Conservation (phyloP, 2,329 filamentous ascomycete genomes). For the Malbranchea zuffiana region DNA sequence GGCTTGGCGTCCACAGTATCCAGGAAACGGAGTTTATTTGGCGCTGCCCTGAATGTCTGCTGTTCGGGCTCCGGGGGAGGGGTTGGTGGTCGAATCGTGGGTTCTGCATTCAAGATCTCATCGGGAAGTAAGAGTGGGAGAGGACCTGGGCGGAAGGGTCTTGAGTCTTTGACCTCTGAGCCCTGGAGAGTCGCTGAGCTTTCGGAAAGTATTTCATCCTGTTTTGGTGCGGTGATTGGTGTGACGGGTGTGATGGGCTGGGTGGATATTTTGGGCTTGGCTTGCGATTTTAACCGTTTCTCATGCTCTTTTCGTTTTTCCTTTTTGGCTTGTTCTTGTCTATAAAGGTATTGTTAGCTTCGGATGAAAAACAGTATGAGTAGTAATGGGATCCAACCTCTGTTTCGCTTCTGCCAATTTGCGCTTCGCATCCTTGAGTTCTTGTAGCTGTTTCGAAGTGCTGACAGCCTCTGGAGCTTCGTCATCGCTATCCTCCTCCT, state of each 20-base stretch:
- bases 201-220: conserved; percentile 31
- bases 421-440: conserved; percentile 30
- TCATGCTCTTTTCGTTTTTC: conserved; percentile 33
- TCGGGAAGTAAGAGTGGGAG: conserved; percentile 43
- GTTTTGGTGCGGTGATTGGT: conserved; percentile 11
- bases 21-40: conserved; percentile 39
- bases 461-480: conserved; percentile 35
- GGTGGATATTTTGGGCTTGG: conserved; percentile 20
- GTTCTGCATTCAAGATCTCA: conserved; percentile 40
- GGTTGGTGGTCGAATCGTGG: conserved; percentile 35
- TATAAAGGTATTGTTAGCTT: conserved; percentile 19
- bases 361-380: conserved; percentile 1
- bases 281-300: conserved; percentile 30
- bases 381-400: conserved; percentile 21
- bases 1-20: conserved; percentile 38
- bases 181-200: conserved; percentile 34
- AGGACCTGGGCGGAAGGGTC: conserved; percentile 22
- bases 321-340: conserved; percentile 29
- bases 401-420: conserved; percentile 29
- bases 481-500: conserved; percentile 29
- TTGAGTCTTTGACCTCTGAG: conserved; percentile 22
- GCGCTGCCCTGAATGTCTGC: conserved; percentile 13
- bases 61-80: conserved; percentile 30
- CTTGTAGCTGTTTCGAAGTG: conserved; percentile 30
- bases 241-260: conserved; percentile 15